These are phyloP conservation scores for Aphanoascus verrucosus DNA, from an alignment of 2,329 filamentous ascomycete species.

Conservation along the genomic window DNA sequence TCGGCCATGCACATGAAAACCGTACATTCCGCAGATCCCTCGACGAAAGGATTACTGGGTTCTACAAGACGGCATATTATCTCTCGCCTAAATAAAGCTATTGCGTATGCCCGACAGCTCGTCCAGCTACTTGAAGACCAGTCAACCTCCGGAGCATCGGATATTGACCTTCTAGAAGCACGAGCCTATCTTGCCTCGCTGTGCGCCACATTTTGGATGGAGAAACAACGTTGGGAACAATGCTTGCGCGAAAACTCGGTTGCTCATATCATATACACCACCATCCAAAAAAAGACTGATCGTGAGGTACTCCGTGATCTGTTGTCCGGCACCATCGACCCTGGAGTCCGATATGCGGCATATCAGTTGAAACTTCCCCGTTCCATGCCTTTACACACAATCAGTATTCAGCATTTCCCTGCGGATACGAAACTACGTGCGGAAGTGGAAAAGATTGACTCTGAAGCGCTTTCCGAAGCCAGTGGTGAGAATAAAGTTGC, in stretches of 20 bases:
- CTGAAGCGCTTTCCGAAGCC: slow-evolving; percentile 53
- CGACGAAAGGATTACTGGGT: slow-evolving; percentile 61
- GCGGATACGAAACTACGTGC: slow-evolving; percentile 49
- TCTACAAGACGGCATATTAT: slow-evolving; percentile 78
- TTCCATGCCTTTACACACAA: slow-evolving; percentile 66
- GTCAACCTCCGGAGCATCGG: slow-evolving; percentile 52
- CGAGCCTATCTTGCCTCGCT: slow-evolving; percentile 72
- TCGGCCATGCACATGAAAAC: slow-evolving; percentile 93
- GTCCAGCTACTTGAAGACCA: slow-evolving; percentile 55
- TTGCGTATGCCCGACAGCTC: slow-evolving; percentile 57
- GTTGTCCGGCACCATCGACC: slow-evolving; percentile 75
- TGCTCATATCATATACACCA: slow-evolving; percentile 71
- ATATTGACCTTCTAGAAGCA: slow-evolving; percentile 70
- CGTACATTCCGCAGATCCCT: slow-evolving; percentile 62
- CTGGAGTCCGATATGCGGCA: slow-evolving; percentile 85
- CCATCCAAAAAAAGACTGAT: slow-evolving; percentile 53
- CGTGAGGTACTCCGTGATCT: slow-evolving; percentile 79
- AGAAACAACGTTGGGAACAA: slow-evolving; percentile 74
- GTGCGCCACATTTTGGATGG: slow-evolving; percentile 66
- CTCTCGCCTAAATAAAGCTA: slow-evolving; percentile 73
- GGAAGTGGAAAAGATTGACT: slow-evolving; percentile 60
- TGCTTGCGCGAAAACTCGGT: slow-evolving; percentile 68
- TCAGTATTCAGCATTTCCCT: slow-evolving; percentile 71
- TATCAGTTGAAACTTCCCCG: slow-evolving; percentile 84
- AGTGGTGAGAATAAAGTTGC: slow-evolving; percentile 40